Conservation (phyloP, 2,329 filamentous ascomycete species). For the Aureobasidium lini region DNA sequence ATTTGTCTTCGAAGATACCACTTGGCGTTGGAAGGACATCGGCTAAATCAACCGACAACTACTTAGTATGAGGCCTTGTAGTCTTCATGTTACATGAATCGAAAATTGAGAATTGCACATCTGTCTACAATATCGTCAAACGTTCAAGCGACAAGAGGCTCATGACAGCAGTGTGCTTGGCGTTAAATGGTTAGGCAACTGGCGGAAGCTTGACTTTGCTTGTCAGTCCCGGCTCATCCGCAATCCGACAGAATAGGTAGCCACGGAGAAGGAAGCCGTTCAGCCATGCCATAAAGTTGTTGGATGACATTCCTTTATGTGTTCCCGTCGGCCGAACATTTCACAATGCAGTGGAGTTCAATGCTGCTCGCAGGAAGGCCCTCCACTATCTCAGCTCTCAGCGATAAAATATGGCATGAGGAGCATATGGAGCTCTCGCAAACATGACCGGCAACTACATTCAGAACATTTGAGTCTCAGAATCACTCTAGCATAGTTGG, state of each 20-base stretch:
- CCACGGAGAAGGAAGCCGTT: neutral
- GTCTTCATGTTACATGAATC: no score
- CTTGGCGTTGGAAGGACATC: neutral
- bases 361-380: no score
- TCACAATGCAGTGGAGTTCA: no score
- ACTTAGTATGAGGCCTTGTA: neutral
- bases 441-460: neutral
- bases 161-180: neutral
- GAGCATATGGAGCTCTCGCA: neutral
- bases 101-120: no score
- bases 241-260: neutral
- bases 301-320: no score
- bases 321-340: no score
- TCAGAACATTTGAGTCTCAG: no score
- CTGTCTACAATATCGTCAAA: no score
- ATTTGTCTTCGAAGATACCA: neutral
- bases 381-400: neutral
- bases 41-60: neutral
- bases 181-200: neutral
- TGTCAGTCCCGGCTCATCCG: neutral
- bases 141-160: neutral
- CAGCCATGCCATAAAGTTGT: no score
- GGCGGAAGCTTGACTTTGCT: conserved; percentile 6
- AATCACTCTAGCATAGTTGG: neutral
- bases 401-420: neutral